Percentiles rank a stretch among this genome's conserved stretches.
These are phyloP conservation scores for Aspergillus sp. DNA, from an alignment of 2,329 filamentous ascomycete species.

Conservation along the genomic window DNA sequence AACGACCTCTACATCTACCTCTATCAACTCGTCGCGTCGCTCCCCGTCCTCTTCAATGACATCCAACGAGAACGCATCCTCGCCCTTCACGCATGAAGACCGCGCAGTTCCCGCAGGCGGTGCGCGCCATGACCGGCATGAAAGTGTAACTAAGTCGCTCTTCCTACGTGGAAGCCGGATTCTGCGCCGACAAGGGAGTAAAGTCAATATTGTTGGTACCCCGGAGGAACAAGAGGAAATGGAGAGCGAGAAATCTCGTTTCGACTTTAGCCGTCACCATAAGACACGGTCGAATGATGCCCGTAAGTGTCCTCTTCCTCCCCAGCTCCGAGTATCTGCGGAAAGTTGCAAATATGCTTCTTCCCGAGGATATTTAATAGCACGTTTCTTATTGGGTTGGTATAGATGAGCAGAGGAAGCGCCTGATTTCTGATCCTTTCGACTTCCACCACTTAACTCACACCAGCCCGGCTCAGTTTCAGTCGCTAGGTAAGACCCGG, in stretches of 20 bases:
- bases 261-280: constrained; percentile 36
- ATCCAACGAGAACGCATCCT: constrained; percentile 32
- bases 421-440: constrained; percentile 61
- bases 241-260: constrained; percentile 31
- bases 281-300: constrained; percentile 33
- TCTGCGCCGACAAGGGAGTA: constrained; percentile 48
- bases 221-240: constrained; percentile 43
- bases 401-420: constrained; percentile 45
- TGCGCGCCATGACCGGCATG: constrained; percentile 32
- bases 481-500: constrained; percentile 51
- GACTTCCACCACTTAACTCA: constrained; percentile 66
- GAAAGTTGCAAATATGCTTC: not conserved
- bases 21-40: constrained; percentile 46
- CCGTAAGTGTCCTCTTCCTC: constrained; percentile 32
- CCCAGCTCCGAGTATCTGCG: not conserved
- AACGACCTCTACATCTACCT: constrained; percentile 56
- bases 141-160: constrained; percentile 41
- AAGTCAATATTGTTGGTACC: constrained; percentile 44
- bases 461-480: constrained; percentile 56
- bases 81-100: constrained; percentile 34
- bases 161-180: constrained; percentile 48
- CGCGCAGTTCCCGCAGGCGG: constrained; percentile 29
- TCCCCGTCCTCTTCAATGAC: constrained; percentile 48
- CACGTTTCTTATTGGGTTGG: constrained; percentile 1
- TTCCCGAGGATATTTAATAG: not conserved